phyloP scores from a whole-genome alignment of 345 rosid species.

The Eucalyptus sp. region DNA sequence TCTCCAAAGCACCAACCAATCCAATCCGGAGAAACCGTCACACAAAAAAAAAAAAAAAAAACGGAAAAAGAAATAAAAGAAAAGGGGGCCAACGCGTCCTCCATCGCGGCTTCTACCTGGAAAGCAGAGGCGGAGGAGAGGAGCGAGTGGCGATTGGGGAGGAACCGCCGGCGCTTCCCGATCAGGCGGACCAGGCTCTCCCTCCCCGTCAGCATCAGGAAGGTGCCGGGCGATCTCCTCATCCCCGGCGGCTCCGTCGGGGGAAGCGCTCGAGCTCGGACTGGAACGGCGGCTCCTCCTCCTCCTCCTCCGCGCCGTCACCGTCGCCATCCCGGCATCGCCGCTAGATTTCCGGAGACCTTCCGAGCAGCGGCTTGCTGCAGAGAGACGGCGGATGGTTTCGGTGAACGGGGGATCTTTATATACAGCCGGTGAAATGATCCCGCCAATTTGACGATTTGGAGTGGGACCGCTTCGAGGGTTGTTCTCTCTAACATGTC shows the following conservation, averaged over 20 bases:
- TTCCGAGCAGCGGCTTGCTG: background rate
- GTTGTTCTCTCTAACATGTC: background rate
- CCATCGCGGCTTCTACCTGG: constrained; percentile 8
- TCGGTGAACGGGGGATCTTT: background rate
- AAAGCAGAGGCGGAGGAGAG: constrained; percentile 19
- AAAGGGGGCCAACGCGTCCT: no score
- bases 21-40: background rate
- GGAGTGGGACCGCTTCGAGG: background rate
- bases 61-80: no score
- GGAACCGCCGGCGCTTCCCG: constrained; percentile 64
- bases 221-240: background rate
- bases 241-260: background rate
- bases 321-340: background rate
- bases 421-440: background rate
- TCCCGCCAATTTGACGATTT: background rate
- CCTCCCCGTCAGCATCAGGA: constrained; percentile 49
- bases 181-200: constrained; percentile 64
- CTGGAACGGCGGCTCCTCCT: background rate
- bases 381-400: background rate
- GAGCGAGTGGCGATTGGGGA: constrained; percentile 42
- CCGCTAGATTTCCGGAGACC: background rate
- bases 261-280: background rate
- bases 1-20: background rate
- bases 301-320: background rate
- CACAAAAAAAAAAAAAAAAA: background rate